Conservation (phyloP, 2,329 filamentous ascomycete species). For the Colletotrichum graminicola region DNA sequence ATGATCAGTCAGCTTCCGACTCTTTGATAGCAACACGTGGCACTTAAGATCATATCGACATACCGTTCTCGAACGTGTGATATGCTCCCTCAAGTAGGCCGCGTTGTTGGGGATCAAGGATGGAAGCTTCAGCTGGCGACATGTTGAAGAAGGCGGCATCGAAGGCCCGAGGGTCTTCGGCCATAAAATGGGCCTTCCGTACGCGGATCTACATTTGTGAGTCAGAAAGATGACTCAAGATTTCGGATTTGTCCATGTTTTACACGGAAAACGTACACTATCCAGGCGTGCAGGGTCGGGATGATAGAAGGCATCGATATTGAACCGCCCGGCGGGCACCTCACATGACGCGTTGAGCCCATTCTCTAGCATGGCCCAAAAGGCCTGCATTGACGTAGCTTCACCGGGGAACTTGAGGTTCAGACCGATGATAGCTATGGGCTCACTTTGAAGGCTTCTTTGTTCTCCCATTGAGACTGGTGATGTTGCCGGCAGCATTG, state of each 20-base stretch:
- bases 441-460: not conserved
- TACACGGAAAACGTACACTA: conserved; percentile 5
- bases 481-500: not conserved
- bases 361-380: conserved; percentile 19
- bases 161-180: conserved; percentile 18
- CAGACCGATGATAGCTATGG: conserved; percentile 45
- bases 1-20: too few relatives aligned
- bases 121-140: conserved; percentile 19
- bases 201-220: too few relatives aligned
- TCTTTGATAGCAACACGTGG: conserved; percentile 54
- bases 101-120: conserved; percentile 63
- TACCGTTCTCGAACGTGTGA: conserved; percentile 63
- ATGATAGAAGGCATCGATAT: conserved; percentile 25
- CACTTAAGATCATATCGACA: conserved; percentile 52
- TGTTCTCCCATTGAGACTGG: not conserved
- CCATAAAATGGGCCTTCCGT: conserved; percentile 19
- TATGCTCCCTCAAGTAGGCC: conserved; percentile 63
- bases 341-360: not conserved
- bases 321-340: conserved; percentile 13
- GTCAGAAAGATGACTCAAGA: too few relatives aligned
- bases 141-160: conserved; percentile 36
- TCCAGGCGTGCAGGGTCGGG: conserved; percentile 20
- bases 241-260: too few relatives aligned
- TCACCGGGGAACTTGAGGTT: conserved; percentile 43
- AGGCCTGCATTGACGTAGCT: conserved; percentile 23